Conservation (phyloP, 2,329 filamentous ascomycete species). For the Aspergillus chevalieri region DNA sequence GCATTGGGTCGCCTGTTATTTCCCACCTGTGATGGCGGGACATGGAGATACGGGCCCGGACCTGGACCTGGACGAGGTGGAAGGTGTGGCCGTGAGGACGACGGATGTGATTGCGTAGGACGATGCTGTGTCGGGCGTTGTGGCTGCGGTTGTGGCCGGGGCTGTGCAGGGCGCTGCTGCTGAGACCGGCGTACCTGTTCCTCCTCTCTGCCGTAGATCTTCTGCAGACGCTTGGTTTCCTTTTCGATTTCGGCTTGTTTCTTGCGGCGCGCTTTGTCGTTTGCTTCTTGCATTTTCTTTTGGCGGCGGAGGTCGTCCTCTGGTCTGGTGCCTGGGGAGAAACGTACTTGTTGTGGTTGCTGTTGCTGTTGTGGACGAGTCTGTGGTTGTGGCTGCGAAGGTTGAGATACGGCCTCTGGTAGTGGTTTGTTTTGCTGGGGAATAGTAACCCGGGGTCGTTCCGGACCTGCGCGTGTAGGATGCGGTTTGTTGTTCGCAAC, state of each 20-base stretch:
- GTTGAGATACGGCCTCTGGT: conserved; percentile 16
- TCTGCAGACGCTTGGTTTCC: conserved; percentile 68
- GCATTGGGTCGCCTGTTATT: neutral
- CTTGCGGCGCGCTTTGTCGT: conserved; percentile 47
- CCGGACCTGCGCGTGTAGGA: neutral
- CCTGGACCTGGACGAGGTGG: conserved; percentile 9
- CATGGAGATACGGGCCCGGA: conserved; percentile 14
- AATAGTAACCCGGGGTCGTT: neutral
- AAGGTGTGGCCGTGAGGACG: conserved; percentile 6
- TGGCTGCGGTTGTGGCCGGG: conserved; percentile 12
- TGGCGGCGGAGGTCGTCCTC: neutral
- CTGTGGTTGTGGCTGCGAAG: conserved; percentile 15
- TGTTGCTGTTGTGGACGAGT: neutral
- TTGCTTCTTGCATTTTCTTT: conserved; percentile 47
- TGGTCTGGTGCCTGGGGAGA: conserved; percentile 6
- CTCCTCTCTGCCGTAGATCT: conserved; percentile 48
- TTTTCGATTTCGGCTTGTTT: conserved; percentile 58
- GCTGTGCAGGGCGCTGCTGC: neutral
- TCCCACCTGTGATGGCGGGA: conserved; percentile 8
- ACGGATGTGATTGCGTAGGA: conserved; percentile 4
- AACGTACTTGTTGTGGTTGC: neutral
- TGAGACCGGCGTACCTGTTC: conserved; percentile 20
- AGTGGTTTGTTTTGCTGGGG: neutral
- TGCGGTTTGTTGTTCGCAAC: neutral
- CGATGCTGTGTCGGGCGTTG: conserved; percentile 4